A percentile compares a stretch with the other conserved stretches of the same genome.
These are phyloP conservation scores for Penicillium occitanis DNA, from an alignment of 2,329 filamentous ascomycete genomes.

Conservation along the genomic window DNA sequence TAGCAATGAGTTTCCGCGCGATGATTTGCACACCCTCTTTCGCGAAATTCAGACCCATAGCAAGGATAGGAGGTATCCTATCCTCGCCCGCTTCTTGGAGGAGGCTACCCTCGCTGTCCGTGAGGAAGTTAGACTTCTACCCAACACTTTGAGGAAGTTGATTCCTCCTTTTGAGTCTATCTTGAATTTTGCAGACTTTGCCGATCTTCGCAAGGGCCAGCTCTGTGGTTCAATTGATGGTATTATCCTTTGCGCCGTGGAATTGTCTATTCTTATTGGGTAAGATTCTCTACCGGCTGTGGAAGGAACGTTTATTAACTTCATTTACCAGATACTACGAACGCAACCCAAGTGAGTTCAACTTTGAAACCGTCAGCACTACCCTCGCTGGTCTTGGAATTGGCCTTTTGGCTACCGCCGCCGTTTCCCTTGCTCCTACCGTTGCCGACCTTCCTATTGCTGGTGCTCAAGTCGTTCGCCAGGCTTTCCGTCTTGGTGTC, in stretches of 20 bases:
- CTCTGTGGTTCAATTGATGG: conserved; percentile 50
- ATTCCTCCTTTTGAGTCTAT: conserved; percentile 27
- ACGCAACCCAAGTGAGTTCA: conserved; percentile 27
- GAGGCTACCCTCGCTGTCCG: conserved; percentile 43
- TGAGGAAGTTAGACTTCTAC: conserved; percentile 38
- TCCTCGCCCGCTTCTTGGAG: conserved; percentile 45
- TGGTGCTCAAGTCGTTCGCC: conserved; percentile 46
- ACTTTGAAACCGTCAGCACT: conserved; percentile 26
- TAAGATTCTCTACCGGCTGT: conserved; percentile 25
- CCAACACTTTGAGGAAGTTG: conserved; percentile 21
- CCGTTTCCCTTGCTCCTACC: conserved; percentile 42
- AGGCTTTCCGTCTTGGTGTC: conserved; percentile 51
- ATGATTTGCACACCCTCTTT: conserved; percentile 44
- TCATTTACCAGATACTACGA: conserved; percentile 32
- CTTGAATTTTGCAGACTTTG: conserved; percentile 19
- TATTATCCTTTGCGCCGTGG: conserved; percentile 41
- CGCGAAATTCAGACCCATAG: conserved; percentile 42
- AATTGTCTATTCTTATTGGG: conserved; percentile 49
- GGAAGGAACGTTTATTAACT: neutral
- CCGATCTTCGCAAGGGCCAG: conserved; percentile 40
- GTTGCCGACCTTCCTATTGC: conserved; percentile 42
- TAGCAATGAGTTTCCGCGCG: conserved; percentile 51
- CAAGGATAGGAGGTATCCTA: conserved; percentile 40
- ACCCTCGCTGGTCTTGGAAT: conserved; percentile 46
- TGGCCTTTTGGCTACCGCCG: conserved; percentile 47